Percentiles rank a stretch among this genome's conserved stretches.
Evolutionary conservation across 2,329 filamentous ascomycete species (phyloP).

Genomic region (Pseudogymnoascus sp.): DNA sequence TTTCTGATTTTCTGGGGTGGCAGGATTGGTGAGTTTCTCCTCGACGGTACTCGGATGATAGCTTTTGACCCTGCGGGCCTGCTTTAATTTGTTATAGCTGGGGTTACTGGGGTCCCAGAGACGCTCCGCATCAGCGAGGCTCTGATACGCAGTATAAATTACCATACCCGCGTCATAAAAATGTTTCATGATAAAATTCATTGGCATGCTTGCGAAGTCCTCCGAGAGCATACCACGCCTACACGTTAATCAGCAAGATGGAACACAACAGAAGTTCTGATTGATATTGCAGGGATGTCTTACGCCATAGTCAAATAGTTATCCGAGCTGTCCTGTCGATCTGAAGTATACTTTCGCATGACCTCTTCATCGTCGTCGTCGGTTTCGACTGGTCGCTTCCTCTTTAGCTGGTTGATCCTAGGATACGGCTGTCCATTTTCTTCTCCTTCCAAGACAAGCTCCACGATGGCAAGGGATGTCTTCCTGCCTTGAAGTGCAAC

Average conservation of each 20-base stretch:
- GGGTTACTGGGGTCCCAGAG: slow-evolving; percentile 20
- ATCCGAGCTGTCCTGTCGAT: background rate
- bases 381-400: slow-evolving; percentile 30
- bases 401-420: slow-evolving; percentile 33
- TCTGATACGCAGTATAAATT: slow-evolving; percentile 26
- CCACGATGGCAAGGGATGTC: slow-evolving; percentile 17
- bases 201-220: slow-evolving; percentile 32
- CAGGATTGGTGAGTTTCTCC: background rate
- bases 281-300: background rate
- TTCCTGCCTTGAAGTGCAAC: slow-evolving; percentile 12
- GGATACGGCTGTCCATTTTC: slow-evolving; percentile 35
- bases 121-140: slow-evolving; percentile 31
- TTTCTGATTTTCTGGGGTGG: slow-evolving; percentile 15
- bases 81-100: slow-evolving; percentile 25
- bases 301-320: background rate
- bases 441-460: slow-evolving; percentile 35
- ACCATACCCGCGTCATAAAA: background rate
- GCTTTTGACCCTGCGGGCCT: slow-evolving; percentile 18
- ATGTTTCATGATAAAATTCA: slow-evolving; percentile 10
- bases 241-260: background rate
- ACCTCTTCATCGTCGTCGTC: slow-evolving; percentile 29
- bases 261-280: background rate
- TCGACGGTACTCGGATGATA: slow-evolving; percentile 11
- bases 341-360: slow-evolving; percentile 21
- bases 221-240: slow-evolving; percentile 21